Percentiles rank a stretch among this genome's conserved stretches.
Conservation (phyloP, 2,329 filamentous ascomycete genomes). For the Byssoonygena ceratinophila region DNA sequence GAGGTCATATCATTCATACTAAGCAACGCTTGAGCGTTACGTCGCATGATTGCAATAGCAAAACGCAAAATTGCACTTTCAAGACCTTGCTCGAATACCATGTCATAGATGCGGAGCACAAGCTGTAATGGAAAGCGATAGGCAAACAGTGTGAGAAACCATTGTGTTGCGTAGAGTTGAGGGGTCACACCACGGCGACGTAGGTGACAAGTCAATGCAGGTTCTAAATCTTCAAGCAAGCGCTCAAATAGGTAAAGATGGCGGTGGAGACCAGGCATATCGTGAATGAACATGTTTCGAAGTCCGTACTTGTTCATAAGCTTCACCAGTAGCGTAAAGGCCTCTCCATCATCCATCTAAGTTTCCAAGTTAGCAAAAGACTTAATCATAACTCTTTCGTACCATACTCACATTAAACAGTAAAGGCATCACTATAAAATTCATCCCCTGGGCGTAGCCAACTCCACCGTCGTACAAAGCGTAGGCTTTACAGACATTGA, state of each 20-base stretch:
- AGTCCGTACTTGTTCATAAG: conserved; percentile 95
- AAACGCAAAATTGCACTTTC: conserved; percentile 84
- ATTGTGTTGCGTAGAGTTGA: conserved; percentile 93
- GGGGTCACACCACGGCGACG: conserved; percentile 77
- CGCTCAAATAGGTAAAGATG: conserved; percentile 92
- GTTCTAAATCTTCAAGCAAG: conserved; percentile 83
- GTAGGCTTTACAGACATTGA: conserved; percentile 94
- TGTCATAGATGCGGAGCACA: conserved; percentile 89
- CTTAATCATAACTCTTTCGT: neutral
- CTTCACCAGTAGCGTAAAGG: conserved; percentile 83
- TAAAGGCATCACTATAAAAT: conserved; percentile 92
- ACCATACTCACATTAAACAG: conserved; percentile 66
- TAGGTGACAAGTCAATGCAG: conserved; percentile 87
- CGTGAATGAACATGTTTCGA: conserved; percentile 82
- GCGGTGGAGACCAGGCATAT: conserved; percentile 92
- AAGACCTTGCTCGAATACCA: conserved; percentile 86
- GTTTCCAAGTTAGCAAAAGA: neutral
- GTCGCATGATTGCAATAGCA: conserved; percentile 89
- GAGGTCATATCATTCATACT: conserved; percentile 83
- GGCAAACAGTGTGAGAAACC: conserved; percentile 97
- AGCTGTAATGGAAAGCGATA: conserved; percentile 95
- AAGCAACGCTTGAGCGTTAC: conserved; percentile 69
- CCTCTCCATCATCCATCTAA: conserved; percentile 92
- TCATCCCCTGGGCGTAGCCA: conserved; percentile 97
- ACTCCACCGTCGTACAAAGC: conserved; percentile 89